Evolutionary conservation across 148 eudicot genomes (phyloP).

Genomic region (Hydrangea macrophylla): DNA sequence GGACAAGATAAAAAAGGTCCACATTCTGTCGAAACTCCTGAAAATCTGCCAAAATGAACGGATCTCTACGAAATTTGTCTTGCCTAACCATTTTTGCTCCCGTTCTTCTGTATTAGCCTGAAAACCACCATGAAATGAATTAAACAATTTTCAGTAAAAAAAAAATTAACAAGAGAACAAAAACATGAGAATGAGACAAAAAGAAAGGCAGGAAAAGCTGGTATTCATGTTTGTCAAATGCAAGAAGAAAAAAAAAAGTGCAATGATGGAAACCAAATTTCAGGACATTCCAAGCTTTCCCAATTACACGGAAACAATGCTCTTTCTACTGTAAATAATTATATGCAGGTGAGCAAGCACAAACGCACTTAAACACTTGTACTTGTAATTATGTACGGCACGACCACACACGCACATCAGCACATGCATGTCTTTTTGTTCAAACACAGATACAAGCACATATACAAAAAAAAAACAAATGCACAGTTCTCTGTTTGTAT

Average conservation of each 20-base stretch:
- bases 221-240: background rate
- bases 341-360: too few species aligned
- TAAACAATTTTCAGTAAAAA: background rate
- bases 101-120: conserved; percentile 36
- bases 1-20: conserved; percentile 80
- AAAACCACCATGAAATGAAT: conserved; percentile 7
- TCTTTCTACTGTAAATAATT: background rate
- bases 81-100: conserved; percentile 73
- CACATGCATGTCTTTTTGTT: background rate
- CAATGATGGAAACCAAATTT: background rate
- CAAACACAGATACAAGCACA: too few species aligned
- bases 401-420: background rate
- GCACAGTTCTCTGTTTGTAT: background rate
- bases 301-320: too few species aligned
- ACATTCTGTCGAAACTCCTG: conserved; percentile 96
- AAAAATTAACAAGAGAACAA: background rate
- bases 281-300: background rate
- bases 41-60: conserved; percentile 93
- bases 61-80: conserved; percentile 88
- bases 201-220: background rate
- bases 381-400: too few species aligned
- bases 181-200: conserved; percentile 1
- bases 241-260: background rate
- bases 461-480: background rate
- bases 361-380: too few species aligned